Conservation (phyloP, 805 yeast genomes). For the Ogataea minuta region DNA sequence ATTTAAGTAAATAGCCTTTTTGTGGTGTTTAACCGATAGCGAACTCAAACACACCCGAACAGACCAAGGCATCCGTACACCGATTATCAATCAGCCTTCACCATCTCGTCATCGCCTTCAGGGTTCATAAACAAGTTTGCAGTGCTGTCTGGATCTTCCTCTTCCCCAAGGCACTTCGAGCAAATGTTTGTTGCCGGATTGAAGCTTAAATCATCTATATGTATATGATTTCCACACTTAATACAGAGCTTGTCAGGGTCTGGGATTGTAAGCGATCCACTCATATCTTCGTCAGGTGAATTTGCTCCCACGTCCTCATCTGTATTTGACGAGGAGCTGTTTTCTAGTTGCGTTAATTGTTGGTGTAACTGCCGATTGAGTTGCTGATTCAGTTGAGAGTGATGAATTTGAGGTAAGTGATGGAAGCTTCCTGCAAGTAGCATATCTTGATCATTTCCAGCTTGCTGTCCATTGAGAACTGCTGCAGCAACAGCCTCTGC, state of each 20-base stretch:
- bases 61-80: conserved; percentile 7
- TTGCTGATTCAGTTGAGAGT: conserved; percentile 32
- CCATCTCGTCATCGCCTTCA: conserved; percentile 21
- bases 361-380: conserved; percentile 30
- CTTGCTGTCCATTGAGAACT: conserved; percentile 17
- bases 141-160: conserved; percentile 18
- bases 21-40: not conserved
- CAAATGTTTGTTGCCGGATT: conserved; percentile 30
- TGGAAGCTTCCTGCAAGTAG: conserved; percentile 16
- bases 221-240: conserved; percentile 28
- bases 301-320: conserved; percentile 13
- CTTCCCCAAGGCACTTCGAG: conserved; percentile 24
- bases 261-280: conserved; percentile 26
- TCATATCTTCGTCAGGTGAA: conserved; percentile 19
- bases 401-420: conserved; percentile 24
- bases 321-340: conserved; percentile 13
- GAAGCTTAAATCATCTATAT: conserved; percentile 29
- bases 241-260: conserved; percentile 29
- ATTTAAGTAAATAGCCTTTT: conserved; percentile 1
- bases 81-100: conserved; percentile 4
- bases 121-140: conserved; percentile 27
- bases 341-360: conserved; percentile 13
- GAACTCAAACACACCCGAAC: not conserved
- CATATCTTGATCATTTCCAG: conserved; percentile 13
- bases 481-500: conserved; percentile 23